Conservation (phyloP, 257 asterid species). For the Solanum clarkiae region DNA sequence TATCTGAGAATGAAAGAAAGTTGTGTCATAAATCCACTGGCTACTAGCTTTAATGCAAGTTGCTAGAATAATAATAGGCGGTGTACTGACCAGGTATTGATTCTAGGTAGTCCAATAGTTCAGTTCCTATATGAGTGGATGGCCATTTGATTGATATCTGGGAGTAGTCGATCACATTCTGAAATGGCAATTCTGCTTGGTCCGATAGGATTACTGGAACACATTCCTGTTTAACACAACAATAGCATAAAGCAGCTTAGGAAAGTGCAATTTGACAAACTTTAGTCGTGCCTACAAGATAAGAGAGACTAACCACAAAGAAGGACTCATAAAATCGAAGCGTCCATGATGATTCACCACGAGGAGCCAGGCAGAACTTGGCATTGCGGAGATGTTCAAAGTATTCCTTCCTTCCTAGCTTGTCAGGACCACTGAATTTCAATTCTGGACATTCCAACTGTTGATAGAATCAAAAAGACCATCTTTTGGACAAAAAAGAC, state of each 20-base stretch:
- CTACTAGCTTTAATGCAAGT: neutral
- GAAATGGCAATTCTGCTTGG: slow-evolving; percentile 81
- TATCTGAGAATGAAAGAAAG: slow-evolving; percentile 32
- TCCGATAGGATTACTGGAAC: slow-evolving; percentile 93
- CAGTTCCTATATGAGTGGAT: slow-evolving; percentile 52
- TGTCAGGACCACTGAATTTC: slow-evolving; percentile 82
- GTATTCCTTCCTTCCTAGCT: slow-evolving; percentile 70
- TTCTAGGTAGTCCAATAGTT: slow-evolving; percentile 70
- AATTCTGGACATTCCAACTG: slow-evolving; percentile 99
- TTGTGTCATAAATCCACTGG: neutral
- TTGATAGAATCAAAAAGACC: slow-evolving; percentile 46
- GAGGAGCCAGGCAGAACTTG: slow-evolving; percentile 92
- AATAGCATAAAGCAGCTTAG: slow-evolving; percentile 1
- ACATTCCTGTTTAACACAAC: slow-evolving; percentile 62
- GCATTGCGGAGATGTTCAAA: slow-evolving; percentile 89
- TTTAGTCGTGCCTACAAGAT: neutral
- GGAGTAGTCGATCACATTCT: slow-evolving; percentile 59
- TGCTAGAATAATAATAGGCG: neutral
- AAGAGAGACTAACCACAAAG: slow-evolving; percentile 62
- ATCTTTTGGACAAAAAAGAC: slow-evolving; percentile 17
- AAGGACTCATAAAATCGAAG: slow-evolving; percentile 96
- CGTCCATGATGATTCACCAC: slow-evolving; percentile 99
- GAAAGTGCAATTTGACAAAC: neutral
- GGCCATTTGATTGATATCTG: slow-evolving; percentile 94
- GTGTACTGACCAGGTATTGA: slow-evolving; percentile 62